A percentile compares a stretch with the other conserved stretches of the same genome.
phyloP scores from a whole-genome alignment of 108 stramenopile genomes.

The Halocafeteria seosinensis region DNA sequence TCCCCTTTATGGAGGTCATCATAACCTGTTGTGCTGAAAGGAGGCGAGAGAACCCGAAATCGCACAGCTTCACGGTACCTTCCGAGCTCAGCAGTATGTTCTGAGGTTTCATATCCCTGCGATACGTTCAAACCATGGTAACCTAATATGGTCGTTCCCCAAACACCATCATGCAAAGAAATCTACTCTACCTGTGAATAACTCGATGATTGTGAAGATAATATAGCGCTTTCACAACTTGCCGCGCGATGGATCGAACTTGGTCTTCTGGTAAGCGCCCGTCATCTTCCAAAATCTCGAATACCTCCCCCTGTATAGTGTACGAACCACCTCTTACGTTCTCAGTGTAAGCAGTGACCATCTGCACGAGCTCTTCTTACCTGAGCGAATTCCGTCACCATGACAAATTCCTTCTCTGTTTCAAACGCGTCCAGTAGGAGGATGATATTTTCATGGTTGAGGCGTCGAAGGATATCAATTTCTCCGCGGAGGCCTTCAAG shows the following conservation, averaged over 20 bases:
- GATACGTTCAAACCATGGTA: background rate
- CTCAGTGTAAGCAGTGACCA: too few relatives aligned
- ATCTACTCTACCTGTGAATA: too few relatives aligned
- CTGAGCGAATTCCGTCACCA: conserved; percentile 46
- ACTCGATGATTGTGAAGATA: conserved; percentile 47
- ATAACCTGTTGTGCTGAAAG: conserved; percentile 40
- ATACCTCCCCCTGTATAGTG: conserved; percentile 49
- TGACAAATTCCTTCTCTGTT: conserved; percentile 45
- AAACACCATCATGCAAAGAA: too few relatives aligned
- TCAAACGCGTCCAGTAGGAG: conserved; percentile 51
- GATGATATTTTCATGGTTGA: conserved; percentile 47
- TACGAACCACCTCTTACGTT: too few relatives aligned
- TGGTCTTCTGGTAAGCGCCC: conserved; percentile 26
- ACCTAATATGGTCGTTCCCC: background rate
- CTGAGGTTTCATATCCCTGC: conserved; percentile 5
- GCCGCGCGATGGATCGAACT: conserved; percentile 42
- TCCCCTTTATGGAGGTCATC: conserved; percentile 52
- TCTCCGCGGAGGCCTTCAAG: conserved; percentile 33
- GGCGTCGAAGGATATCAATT: conserved; percentile 37
- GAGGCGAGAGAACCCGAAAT: conserved; percentile 50
- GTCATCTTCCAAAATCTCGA: conserved; percentile 49
- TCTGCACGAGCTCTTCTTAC: too few relatives aligned
- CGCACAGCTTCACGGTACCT: conserved; percentile 44
- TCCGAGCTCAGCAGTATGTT: conserved; percentile 19
- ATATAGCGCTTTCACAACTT: conserved; percentile 42